Evolutionary conservation across 306 rosid genomes (phyloP).

Genomic region (Fragaria iinumae): DNA sequence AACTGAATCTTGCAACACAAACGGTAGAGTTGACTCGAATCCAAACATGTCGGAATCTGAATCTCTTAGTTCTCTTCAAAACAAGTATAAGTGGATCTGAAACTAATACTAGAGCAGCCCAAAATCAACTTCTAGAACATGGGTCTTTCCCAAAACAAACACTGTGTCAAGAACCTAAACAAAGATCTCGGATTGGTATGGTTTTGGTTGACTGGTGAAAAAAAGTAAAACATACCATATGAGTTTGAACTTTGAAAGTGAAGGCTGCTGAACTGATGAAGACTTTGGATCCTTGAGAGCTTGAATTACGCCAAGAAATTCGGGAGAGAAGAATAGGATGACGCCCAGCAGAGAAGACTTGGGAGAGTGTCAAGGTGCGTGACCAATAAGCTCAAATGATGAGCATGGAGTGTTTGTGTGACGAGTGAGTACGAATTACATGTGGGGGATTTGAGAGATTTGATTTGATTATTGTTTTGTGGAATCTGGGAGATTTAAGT

Average conservation of each 20-base stretch:
- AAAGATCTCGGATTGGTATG: neutral
- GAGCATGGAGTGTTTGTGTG: neutral
- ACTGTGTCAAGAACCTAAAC: neutral
- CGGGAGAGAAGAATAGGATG: neutral
- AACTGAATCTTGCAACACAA: neutral
- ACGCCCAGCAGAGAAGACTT: neutral
- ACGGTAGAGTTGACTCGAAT: neutral
- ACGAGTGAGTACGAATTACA: neutral
- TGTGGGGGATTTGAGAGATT: neutral
- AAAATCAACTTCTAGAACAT: neutral
- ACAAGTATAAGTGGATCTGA: slow-evolving; percentile 32
- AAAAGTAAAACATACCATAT: neutral
- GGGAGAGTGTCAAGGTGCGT: neutral
- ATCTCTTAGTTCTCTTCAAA: slow-evolving; percentile 6
- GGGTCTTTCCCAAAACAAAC: neutral
- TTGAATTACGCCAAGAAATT: neutral
- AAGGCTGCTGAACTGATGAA: neutral
- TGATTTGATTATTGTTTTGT: no score
- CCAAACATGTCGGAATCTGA: slow-evolving; percentile 13
- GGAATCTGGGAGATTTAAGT: no score
- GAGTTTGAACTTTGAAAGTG: neutral
- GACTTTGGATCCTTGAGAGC: slow-evolving; percentile 1
- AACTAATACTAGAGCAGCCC: neutral
- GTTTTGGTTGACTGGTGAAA: neutral
- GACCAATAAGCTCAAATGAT: neutral